Base-by-base conservation (phyloP, 176 grass and related monocot species). In the Bromus sterilis region DNA sequence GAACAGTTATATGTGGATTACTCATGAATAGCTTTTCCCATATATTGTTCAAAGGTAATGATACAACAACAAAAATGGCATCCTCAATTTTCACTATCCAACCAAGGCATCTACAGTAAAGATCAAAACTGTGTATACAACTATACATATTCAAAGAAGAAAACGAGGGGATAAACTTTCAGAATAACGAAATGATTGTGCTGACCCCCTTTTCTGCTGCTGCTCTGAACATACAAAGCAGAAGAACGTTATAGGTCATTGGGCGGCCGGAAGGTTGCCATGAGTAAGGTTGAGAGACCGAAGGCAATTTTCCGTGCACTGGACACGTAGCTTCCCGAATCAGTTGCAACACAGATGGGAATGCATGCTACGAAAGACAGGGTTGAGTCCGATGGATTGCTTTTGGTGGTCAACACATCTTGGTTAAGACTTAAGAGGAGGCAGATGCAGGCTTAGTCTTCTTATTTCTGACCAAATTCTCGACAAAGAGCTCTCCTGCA, bases 401-500 rank as follows among this genome's bases (percentile, higher is more conserved):
- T 66, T 61, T 34, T 29, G 77, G 20, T 20, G 7, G 34, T 78
- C 71, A 26, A 71, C 34, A 28, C 56, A 9, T 71, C 13, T 76
- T 48, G 29, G 28, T 75, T 89, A 91, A 29, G 80, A 87, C 62
- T 71, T 91, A 93, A 29, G 83, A 87, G 62, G 77, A 51, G 39
- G 30, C 28, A 11, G 80, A 30, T 29, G 29, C 23, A 64, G 16
- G 59, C 48, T 75, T 89, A 21, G 30, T 34, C 80, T 89, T 87
- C n/a, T 64, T 91, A 58, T 75, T 84, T 78, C 80, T 95, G 51
- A 94, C 61, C 90, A 98, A 86, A 76, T 93, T 98, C 71, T 95
- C 90, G 30, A 98, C 88, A 87, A 91, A 95, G 46, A 98, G 84
- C 82, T 98, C 95, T 53, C 95, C 92, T 79, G 95, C 90, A 62